Evolutionary conservation across 1,284 basidiomycete genomes (phyloP), one percentile per base, ranked within the genome.

Genomic region (Papiliotrema terrestris): DNA sequence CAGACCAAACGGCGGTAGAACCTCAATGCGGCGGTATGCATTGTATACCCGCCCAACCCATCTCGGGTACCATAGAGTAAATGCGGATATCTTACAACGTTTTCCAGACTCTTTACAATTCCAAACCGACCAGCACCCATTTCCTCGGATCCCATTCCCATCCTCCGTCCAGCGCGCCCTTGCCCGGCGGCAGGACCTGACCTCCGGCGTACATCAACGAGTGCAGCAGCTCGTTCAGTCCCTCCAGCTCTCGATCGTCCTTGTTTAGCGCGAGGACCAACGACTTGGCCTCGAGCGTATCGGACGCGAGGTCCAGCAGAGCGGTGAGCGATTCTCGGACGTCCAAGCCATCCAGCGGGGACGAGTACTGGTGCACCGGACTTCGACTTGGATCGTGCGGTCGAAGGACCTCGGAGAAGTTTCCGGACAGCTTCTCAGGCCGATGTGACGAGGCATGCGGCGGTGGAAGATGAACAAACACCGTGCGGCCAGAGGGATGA

Each of bases 61-160:
- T n/a, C n/a, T n/a, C n/a, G n/a, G n/a, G n/a, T n/a, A n/a, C n/a
- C n/a, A n/a, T n/a, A n/a, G n/a, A n/a, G n/a, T n/a, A n/a, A n/a
- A n/a, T n/a, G n/a, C n/a, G n/a, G n/a, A n/a, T n/a, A n/a, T n/a
- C n/a, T n/a, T n/a, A n/a, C n/a, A n/a, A n/a, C n/a, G n/a, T n/a
- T n/a, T n/a, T n/a, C n/a, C n/a, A n/a, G n/a, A n/a, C 9, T 14
- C 5, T 25, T 61, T 62, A 75, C 57, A 75, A 52, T 57, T 77
- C 75, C 59, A 77, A 68, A n/a, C 69, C 73, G 13, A 77, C 73
- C 55, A 77, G 56, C 13, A 74, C 73, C 74, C 74, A 77, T 29
- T 66, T 63, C 29, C 51, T 62, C 14, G 60, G 51, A 56, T 77
- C 72, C 72, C 73, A 77, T 26, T 72, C 69, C 63, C 69, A 75